Evolutionary conservation across 106 monocot genomes (phyloP).

Genomic region (Allium fistulosum): DNA sequence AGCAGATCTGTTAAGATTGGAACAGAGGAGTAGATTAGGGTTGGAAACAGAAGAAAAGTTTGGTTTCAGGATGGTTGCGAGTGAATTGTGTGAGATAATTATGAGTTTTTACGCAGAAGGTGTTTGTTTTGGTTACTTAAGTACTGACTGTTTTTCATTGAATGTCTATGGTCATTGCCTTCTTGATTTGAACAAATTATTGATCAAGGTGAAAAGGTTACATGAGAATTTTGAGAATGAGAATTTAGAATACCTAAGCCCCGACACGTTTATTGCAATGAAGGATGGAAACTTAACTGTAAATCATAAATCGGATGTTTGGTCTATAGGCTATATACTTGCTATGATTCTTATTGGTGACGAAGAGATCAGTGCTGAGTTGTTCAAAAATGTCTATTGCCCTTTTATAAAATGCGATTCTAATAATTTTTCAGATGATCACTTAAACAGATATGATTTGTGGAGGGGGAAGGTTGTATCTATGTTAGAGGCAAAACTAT

Average conservation of each 20-base stretch:
- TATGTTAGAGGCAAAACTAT: conserved; percentile 27
- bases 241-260: conserved; percentile 24
- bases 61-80: conserved; percentile 21
- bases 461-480: conserved; percentile 49
- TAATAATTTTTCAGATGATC: conserved; percentile 9
- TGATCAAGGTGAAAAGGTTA: conserved; percentile 29
- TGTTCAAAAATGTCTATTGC: conserved; percentile 12
- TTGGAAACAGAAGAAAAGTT: conserved; percentile 5
- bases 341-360: conserved; percentile 37
- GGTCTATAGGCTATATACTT: conserved; percentile 73
- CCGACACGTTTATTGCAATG: conserved; percentile 37
- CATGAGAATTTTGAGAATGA: conserved; percentile 8
- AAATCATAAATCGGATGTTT: conserved; percentile 55
- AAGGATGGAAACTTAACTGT: conserved; percentile 4
- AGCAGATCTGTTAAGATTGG: conserved; percentile 8
- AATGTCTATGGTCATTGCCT: conserved; percentile 60
- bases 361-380: conserved; percentile 10
- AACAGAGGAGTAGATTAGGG: conserved; percentile 9
- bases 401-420: not conserved
- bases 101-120: conserved; percentile 50
- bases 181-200: conserved; percentile 57
- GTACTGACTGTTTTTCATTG: conserved; percentile 40
- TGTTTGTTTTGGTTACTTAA: conserved; percentile 57
- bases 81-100: conserved; percentile 79
- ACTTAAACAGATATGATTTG: conserved; percentile 20